Percentiles rank a stretch among this genome's conserved stretches.
phyloP scores from a whole-genome alignment of 2,329 filamentous ascomycete genomes.

The Ascochyta rabiei region DNA sequence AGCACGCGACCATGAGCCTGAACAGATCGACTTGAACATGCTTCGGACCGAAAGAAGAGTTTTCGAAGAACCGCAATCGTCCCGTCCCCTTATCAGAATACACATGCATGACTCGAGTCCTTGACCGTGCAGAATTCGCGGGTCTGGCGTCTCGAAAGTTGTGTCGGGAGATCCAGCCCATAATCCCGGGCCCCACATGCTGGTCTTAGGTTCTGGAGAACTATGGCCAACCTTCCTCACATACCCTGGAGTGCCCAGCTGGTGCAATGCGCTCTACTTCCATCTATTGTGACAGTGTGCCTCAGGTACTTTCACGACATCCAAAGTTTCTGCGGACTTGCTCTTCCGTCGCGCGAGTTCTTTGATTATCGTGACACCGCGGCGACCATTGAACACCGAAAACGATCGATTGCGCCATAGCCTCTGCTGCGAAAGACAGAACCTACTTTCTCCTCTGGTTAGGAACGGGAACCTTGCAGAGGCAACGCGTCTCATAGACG shows the following conservation, averaged over 20 bases:
- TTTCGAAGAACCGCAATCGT: conserved; percentile 1
- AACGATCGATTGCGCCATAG: conserved; percentile 2
- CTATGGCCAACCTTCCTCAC: conserved; percentile 13
- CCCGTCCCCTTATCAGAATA: background rate
- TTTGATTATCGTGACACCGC: background rate
- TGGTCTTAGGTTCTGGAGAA: conserved; percentile 5
- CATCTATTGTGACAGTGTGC: background rate
- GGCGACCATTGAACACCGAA: background rate
- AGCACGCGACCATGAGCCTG: background rate
- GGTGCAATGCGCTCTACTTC: conserved; percentile 2
- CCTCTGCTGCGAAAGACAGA: background rate
- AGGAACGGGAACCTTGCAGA: background rate
- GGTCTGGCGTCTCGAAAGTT: conserved; percentile 6
- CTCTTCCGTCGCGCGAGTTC: background rate
- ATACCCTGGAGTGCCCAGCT: conserved; percentile 5
- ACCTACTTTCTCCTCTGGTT: background rate
- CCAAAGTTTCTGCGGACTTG: background rate
- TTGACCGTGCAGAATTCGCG: background rate
- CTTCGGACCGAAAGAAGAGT: background rate
- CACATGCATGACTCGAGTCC: background rate
- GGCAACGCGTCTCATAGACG: background rate
- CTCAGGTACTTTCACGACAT: conserved; percentile 2
- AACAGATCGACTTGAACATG: background rate
- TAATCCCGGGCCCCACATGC: conserved; percentile 9
- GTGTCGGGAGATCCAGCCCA: conserved; percentile 8